Percentiles rank a stretch among this genome's conserved stretches.
These are phyloP conservation scores for Rhizopus microsporus DNA, from an alignment of 371 early-diverging fungal species.

Conservation along the genomic window DNA sequence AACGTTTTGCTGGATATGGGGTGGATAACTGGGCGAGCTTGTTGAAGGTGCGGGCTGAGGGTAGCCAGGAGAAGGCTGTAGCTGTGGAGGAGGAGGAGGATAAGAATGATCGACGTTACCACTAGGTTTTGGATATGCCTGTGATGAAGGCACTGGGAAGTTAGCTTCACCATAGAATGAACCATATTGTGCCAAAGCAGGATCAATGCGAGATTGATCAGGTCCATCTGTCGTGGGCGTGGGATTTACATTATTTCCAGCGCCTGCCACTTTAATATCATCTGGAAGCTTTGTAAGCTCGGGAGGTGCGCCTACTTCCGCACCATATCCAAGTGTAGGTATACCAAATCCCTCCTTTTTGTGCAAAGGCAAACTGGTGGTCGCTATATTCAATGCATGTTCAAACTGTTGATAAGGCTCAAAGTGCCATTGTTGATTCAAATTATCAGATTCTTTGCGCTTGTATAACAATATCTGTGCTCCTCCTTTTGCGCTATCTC, in stretches of 20 bases:
- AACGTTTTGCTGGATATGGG: not conserved
- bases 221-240: conserved; percentile 14
- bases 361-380: conserved; percentile 35
- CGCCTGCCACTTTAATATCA: conserved; percentile 43
- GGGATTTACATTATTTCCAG: conserved; percentile 28
- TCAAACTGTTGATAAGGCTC: conserved; percentile 48
- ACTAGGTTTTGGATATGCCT: not conserved
- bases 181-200: conserved; percentile 23
- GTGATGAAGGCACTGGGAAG: not conserved
- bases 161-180: conserved; percentile 25
- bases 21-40: conserved; percentile 2
- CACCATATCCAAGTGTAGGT: conserved; percentile 49
- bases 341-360: conserved; percentile 48
- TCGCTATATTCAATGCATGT: conserved; percentile 37
- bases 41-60: conserved; percentile 9
- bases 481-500: conserved; percentile 46
- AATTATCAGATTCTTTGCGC: conserved; percentile 45
- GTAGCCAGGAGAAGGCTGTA: conserved; percentile 14
- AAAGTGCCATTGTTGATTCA: conserved; percentile 50
- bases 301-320: conserved; percentile 45
- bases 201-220: conserved; percentile 21
- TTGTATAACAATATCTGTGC: conserved; percentile 47
- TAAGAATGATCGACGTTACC: not conserved
- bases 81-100: not conserved
- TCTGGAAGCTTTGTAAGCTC: conserved; percentile 41